Conservation (phyloP, 192 early-diverging fungal species). For the Gorgonomyces haynaldii region DNA sequence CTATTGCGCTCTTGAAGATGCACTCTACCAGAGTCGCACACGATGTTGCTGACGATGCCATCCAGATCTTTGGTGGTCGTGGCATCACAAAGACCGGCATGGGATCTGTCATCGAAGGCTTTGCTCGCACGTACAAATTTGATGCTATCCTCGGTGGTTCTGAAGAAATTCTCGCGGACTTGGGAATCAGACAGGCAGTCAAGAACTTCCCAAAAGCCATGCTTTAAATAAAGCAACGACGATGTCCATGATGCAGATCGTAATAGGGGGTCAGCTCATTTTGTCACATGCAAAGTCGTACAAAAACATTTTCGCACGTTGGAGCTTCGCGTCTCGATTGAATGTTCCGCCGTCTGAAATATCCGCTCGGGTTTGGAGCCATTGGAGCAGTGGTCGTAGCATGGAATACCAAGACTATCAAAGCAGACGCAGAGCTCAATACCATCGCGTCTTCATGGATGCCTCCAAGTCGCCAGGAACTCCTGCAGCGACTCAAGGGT, state of each 20-base stretch:
- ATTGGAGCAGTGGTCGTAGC: too few relatives aligned
- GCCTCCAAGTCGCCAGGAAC: constrained; percentile 12
- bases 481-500: constrained; percentile 9
- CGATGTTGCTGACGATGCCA: constrained; percentile 38
- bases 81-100: constrained; percentile 28
- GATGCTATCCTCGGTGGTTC: constrained; percentile 14
- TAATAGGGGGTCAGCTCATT: too few relatives aligned
- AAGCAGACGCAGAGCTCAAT: too few relatives aligned
- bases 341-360: too few relatives aligned
- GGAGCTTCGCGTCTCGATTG: too few relatives aligned
- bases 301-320: too few relatives aligned
- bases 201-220: constrained; percentile 25
- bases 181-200: constrained; percentile 39
- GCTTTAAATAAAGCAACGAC: too few relatives aligned
- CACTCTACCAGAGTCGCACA: constrained; percentile 34
- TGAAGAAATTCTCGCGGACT: constrained; percentile 26
- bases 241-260: too few relatives aligned
- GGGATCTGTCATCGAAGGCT: constrained; percentile 24
- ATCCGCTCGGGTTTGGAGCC: too few relatives aligned
- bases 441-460: constrained; percentile 7
- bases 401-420: too few relatives aligned
- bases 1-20: constrained; percentile 35
- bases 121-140: constrained; percentile 40
- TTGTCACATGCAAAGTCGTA: too few relatives aligned
- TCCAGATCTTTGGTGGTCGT: constrained; percentile 45